Evolutionary conservation across 2,329 filamentous ascomycete species (phyloP).

Genomic region (Diplodia seriata): DNA sequence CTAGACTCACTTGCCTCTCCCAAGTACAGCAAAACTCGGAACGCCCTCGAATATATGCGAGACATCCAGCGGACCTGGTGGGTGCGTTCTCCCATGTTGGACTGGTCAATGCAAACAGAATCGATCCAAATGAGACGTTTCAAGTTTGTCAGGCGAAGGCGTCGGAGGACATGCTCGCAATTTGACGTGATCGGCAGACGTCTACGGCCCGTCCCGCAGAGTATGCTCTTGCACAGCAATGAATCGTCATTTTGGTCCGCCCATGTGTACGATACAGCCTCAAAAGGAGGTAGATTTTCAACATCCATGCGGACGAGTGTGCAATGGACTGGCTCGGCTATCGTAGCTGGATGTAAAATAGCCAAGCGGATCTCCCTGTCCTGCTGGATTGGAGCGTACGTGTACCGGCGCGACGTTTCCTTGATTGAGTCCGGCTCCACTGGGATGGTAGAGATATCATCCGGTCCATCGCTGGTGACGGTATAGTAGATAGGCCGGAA

Average conservation of each 20-base stretch:
- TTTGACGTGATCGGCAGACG: neutral
- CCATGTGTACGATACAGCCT: slow-evolving; percentile 14
- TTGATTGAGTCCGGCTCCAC: neutral
- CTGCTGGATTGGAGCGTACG: neutral
- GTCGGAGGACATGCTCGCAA: neutral
- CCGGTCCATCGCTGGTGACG: neutral
- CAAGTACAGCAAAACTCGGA: neutral
- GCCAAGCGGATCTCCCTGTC: neutral
- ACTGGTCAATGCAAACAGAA: slow-evolving; percentile 10
- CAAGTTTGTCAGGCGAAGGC: neutral
- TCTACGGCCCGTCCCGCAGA: neutral
- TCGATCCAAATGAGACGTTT: slow-evolving; percentile 14
- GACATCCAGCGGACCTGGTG: slow-evolving; percentile 12
- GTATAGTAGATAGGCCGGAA: neutral
- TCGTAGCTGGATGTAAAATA: neutral
- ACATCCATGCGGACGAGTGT: neutral
- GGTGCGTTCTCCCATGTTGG: slow-evolving; percentile 1
- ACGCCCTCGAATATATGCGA: neutral
- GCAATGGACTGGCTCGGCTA: neutral
- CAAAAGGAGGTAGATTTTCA: neutral
- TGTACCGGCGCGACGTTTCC: neutral
- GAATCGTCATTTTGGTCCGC: neutral
- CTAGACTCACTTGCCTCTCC: neutral
- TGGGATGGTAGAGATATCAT: neutral
- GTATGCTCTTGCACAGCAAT: neutral